Evolutionary conservation across 2,329 filamentous ascomycete species (phyloP), one percentile per base, ranked within the genome.

Genomic region (Botrytis aclada): DNA sequence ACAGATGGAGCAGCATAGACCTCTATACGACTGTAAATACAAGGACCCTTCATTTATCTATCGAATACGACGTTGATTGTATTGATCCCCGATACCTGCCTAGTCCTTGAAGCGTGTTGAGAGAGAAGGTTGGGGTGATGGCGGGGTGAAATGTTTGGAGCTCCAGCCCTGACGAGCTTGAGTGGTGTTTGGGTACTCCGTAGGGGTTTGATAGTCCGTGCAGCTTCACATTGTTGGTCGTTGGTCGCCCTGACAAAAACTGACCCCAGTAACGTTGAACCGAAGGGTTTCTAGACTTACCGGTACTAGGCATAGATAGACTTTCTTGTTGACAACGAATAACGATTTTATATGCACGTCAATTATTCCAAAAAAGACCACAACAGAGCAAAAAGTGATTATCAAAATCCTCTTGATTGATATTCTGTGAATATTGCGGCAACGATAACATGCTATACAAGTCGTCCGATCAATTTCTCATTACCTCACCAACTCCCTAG

Each of bases 161-260:
- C 2, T 56, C 51, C 18, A 29, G n/a, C 51, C n/a, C 51, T 8
- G 3, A 7, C 51, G 16, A 29, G 51, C 51, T 54, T 61, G 12
- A 16, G 60, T 61, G 12, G 34, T 62, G 29, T 29, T 32, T 60
- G 56, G 25, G 32, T 14, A n/a, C n/a, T n/a, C n/a, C n/a, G n/a
- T n/a, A 22, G 16, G 22, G 34, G 56, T 60, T 34, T 34, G 56
- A 34, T 12, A 32, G 56, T 60, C 56, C 56, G 56, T 32, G 29
- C 56, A 60, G n/a, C 54, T 39, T 20, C 22, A 39, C 22, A 39
- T 62, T 62, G 60, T 39, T 61, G 34, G 63, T 66, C 63, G 60
- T 39, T 61, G 34, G 63, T 66, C 63, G 43, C 32, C 63, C 63
- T n/a, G 63, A 51, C 63, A 63, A 66, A 51, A 66, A 37, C 12